Percentiles rank a stretch among this genome's conserved stretches.
These are phyloP conservation scores for Lichtheimia ramosa DNA, from an alignment of 371 early-diverging fungal species.

Conservation along the genomic window DNA sequence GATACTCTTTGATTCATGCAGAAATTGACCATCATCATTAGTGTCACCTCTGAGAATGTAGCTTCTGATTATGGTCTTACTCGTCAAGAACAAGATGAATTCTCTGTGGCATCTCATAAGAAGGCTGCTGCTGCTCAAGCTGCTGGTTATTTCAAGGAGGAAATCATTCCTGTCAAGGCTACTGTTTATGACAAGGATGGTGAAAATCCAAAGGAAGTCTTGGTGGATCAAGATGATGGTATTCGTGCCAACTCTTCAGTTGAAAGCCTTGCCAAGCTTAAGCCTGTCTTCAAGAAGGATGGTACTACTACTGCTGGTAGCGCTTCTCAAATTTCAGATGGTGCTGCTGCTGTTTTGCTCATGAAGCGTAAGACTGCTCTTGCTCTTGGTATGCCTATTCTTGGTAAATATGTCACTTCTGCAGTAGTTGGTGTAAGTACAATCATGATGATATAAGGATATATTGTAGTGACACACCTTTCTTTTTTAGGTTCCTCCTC, in stretches of 20 bases:
- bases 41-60: conserved; percentile 95
- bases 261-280: conserved; percentile 81
- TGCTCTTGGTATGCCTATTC: conserved; percentile 80
- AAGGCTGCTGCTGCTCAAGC: conserved; percentile 87
- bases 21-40: conserved; percentile 1
- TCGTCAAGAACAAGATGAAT: conserved; percentile 87
- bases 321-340: conserved; percentile 98
- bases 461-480: background rate
- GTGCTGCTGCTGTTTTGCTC: conserved; percentile 96
- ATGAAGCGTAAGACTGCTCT: conserved; percentile 92
- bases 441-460: background rate
- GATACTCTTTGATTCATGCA: background rate
- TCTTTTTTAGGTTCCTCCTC: conserved; percentile 70
- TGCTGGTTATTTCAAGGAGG: conserved; percentile 86
- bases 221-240: conserved; percentile 88
- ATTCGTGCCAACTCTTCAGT: conserved; percentile 81
- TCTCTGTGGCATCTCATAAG: conserved; percentile 79
- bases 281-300: conserved; percentile 85
- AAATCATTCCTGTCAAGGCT: conserved; percentile 89
- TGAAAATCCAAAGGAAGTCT: conserved; percentile 63
- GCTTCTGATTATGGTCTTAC: conserved; percentile 81
- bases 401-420: conserved; percentile 88
- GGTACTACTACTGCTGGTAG: conserved; percentile 97
- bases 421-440: conserved; percentile 82
- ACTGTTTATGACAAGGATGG: conserved; percentile 73